phyloP scores from a whole-genome alignment of 2,329 filamentous ascomycete genomes.

The Ophiostoma himal-ulmi region DNA sequence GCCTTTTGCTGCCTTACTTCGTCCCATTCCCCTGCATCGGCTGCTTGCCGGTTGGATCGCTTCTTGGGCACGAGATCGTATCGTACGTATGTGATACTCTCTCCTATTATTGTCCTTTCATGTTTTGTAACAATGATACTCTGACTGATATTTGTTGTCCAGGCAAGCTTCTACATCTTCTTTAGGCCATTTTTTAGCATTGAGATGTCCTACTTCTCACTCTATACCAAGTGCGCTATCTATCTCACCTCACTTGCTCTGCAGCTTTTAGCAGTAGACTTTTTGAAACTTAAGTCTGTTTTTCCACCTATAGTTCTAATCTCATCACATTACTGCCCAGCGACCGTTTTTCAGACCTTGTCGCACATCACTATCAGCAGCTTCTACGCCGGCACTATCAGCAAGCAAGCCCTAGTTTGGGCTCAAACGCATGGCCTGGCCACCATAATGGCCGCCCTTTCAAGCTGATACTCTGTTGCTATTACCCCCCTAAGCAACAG shows the following conservation, averaged over 20 bases:
- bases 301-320: neutral
- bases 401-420: neutral
- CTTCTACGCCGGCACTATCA: neutral
- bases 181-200: neutral
- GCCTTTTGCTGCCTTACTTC: neutral
- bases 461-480: neutral
- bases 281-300: neutral
- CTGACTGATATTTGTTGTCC: too few relatives aligned
- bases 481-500: too few relatives aligned
- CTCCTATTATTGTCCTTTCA: neutral
- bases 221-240: neutral
- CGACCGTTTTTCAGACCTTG: slow-evolving; percentile 6
- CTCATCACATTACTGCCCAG: slow-evolving; percentile 15
- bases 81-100: neutral
- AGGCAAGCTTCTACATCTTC: neutral
- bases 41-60: slow-evolving; percentile 14
- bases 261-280: neutral
- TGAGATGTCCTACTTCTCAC: neutral
- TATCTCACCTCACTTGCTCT: neutral
- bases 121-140: neutral
- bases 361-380: neutral
- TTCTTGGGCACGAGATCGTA: slow-evolving; percentile 10
- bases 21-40: neutral
- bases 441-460: neutral
- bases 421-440: neutral